These are phyloP conservation scores for Solidago caesia DNA, from an alignment of 129 eudicot species.

Conservation along the genomic window DNA sequence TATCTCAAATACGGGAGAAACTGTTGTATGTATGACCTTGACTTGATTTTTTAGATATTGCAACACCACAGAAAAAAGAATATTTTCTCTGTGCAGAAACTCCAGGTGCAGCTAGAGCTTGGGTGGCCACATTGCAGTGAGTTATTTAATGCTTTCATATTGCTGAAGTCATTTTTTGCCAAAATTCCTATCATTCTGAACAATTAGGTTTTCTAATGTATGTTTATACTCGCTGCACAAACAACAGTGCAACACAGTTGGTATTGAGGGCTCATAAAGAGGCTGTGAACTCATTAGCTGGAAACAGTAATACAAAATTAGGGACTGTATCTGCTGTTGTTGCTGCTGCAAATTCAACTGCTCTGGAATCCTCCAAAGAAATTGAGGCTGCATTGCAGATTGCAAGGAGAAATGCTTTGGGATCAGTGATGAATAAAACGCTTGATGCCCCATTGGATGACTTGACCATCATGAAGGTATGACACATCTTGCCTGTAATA, in stretches of 20 bases:
- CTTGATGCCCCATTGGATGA: constrained; percentile 85
- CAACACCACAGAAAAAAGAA: constrained; percentile 92
- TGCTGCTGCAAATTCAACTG: constrained; percentile 93
- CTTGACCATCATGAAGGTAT: constrained; percentile 87
- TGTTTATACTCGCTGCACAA: not conserved
- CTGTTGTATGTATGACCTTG: constrained; percentile 31
- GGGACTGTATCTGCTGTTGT: constrained; percentile 96
- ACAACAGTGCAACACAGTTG: constrained; percentile 82
- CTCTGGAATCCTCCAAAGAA: constrained; percentile 85
- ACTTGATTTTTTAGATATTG: constrained; percentile 69
- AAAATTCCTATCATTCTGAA: not conserved
- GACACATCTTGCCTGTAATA: not conserved
- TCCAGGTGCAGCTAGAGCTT: constrained; percentile 97
- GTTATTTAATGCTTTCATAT: constrained; percentile 33
- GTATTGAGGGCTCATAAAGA: constrained; percentile 95
- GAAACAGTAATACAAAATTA: constrained; percentile 72
- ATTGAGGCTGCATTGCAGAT: constrained; percentile 96
- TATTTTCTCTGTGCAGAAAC: constrained; percentile 98
- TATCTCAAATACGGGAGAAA: constrained; percentile 4
- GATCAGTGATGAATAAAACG: constrained; percentile 60
- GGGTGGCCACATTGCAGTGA: constrained; percentile 94
- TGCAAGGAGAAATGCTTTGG: constrained; percentile 80
- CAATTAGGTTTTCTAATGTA: not conserved
- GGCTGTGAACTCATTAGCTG: constrained; percentile 93
- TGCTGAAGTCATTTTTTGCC: not conserved